Percentiles rank a stretch among this genome's conserved stretches.
Evolutionary conservation across 2,329 filamentous ascomycete species (phyloP).

Genomic region (Amylocarpus encephaloides): DNA sequence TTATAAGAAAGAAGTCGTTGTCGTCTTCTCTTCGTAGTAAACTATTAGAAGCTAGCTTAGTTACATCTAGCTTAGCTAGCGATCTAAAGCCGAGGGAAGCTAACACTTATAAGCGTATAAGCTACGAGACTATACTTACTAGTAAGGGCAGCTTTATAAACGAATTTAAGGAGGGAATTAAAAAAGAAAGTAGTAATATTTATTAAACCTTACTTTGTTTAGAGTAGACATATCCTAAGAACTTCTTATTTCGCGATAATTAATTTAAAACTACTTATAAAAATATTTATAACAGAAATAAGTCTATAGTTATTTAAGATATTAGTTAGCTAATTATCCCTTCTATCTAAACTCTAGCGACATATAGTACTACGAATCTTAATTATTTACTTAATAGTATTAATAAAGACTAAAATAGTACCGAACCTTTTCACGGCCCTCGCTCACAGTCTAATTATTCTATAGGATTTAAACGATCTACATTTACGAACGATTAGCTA

Average conservation of each 20-base stretch:
- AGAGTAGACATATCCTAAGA: constrained; percentile 26
- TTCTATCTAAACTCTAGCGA: constrained; percentile 9
- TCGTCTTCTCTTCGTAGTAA: too few species aligned
- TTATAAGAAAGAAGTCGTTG: too few species aligned
- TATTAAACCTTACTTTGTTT: constrained; percentile 30
- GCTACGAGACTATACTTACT: too few species aligned
- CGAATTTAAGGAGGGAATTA: neutral
- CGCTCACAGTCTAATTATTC: too few species aligned
- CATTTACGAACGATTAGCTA: too few species aligned
- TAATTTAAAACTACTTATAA: constrained; percentile 34
- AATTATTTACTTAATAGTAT: constrained; percentile 35
- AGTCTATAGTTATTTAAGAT: constrained; percentile 30
- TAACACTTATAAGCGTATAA: too few species aligned
- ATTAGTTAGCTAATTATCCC: constrained; percentile 22
- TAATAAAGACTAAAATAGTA: constrained; percentile 39
- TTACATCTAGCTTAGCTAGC: too few species aligned
- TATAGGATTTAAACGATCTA: too few species aligned
- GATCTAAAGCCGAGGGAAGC: too few species aligned
- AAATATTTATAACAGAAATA: constrained; percentile 32
- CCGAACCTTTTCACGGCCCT: too few species aligned
- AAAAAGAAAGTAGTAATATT: constrained; percentile 28
- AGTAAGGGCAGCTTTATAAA: too few species aligned
- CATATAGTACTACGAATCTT: constrained; percentile 31
- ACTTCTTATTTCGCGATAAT: constrained; percentile 24
- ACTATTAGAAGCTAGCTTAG: too few species aligned